Conservation (phyloP, 768 basidiomycete species). For the Terana coerulea region DNA sequence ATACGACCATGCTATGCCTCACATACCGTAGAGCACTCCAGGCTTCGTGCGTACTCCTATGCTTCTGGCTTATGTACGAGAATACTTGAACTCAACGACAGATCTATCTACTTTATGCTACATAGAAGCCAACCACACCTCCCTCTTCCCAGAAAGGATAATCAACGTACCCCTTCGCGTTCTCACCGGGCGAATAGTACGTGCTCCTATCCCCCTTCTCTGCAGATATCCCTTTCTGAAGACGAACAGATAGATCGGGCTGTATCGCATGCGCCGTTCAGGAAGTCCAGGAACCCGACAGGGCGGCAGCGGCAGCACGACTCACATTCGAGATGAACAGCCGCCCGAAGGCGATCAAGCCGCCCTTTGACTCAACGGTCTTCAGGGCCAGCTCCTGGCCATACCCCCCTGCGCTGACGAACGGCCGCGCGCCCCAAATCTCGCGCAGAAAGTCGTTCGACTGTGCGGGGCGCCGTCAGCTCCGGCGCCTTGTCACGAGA, state of each 20-base stretch:
- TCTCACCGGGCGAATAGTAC: conserved; percentile 5
- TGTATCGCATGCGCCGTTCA: background rate
- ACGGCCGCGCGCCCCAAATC: conserved; percentile 23
- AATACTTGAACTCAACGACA: too few relatives aligned
- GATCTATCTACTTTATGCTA: too few relatives aligned
- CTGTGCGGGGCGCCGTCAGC: conserved; percentile 1
- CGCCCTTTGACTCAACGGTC: conserved; percentile 13
- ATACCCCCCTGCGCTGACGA: conserved; percentile 22
- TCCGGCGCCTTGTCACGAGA: background rate
- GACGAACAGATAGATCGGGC: conserved; percentile 14
- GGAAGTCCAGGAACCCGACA: background rate
- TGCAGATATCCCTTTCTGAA: conserved; percentile 10
- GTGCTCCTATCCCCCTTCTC: background rate
- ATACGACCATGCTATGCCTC: too few relatives aligned
- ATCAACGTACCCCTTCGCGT: conserved; percentile 10
- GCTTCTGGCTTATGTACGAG: too few relatives aligned
- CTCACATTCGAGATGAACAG: conserved; percentile 15
- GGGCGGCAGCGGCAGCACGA: conserved; percentile 2
- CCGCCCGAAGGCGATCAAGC: conserved; percentile 9
- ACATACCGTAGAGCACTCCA: too few relatives aligned
- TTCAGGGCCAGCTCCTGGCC: conserved; percentile 13
- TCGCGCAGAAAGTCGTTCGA: conserved; percentile 16
- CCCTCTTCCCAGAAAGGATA: too few relatives aligned
- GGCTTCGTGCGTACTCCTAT: too few relatives aligned
- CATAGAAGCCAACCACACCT: too few relatives aligned